These are phyloP conservation scores for Verticillium isaacii DNA, from an alignment of 2,329 filamentous ascomycete genomes.

Conservation along the genomic window DNA sequence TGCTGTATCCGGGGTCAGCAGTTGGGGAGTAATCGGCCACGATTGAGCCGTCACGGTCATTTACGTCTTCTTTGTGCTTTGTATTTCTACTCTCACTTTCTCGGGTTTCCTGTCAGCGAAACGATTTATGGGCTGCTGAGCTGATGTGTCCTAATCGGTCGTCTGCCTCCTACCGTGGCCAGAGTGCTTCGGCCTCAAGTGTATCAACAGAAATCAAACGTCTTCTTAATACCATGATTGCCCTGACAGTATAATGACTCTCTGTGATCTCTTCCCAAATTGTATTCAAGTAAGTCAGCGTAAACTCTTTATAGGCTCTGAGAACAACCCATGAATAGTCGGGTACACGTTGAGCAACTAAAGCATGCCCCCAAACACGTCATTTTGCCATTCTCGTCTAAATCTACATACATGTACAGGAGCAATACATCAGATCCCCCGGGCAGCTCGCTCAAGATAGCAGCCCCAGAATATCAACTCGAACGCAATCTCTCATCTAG, in stretches of 20 bases:
- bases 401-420: neutral
- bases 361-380: neutral
- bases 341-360: too few relatives aligned
- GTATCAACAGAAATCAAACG: neutral
- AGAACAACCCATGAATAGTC: too few relatives aligned
- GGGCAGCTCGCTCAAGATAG: neutral
- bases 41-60: neutral
- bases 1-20: too few relatives aligned
- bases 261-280: too few relatives aligned
- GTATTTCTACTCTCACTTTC: neutral
- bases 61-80: neutral
- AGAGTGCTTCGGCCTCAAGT: neutral
- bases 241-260: too few relatives aligned
- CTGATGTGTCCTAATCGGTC: neutral
- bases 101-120: neutral
- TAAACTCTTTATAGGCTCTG: too few relatives aligned
- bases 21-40: neutral
- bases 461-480: neutral
- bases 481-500: neutral
- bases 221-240: neutral
- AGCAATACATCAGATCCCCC: neutral
- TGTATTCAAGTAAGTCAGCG: too few relatives aligned
- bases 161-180: neutral
- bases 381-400: neutral
- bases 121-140: neutral